Evolutionary conservation across 192 early-diverging fungal species (phyloP), one percentile per base, ranked within the genome.

Genomic region (Coemansia sp.): DNA sequence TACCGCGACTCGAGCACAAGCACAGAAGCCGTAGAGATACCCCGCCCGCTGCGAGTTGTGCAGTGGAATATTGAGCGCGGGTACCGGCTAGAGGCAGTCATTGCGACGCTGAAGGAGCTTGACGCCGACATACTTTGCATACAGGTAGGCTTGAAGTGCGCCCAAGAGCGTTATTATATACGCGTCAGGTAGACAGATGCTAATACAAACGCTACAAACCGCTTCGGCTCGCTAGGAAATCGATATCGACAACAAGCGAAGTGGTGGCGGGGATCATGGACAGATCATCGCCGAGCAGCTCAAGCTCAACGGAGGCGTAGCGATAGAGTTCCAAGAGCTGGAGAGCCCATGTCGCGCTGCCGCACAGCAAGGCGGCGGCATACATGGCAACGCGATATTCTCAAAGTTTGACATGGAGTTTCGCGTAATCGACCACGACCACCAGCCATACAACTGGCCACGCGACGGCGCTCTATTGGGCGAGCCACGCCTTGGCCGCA

Each of bases 1-100:
- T 76, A 14, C 37, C 79, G 79, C 56, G 47, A 59, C 49, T 11
- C 6, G 3, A 37, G 31, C 11, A 20, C 38, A 1, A 12, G 22
- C 36, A 6, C 53, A 17, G 42, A 40, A 22, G 63, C 54, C 0
- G 31, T 63, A 11, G 70, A 35, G 31, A 76, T 76, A 19, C 74
- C 66, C 27, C 71, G 59, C 6, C 82, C 86, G 4, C 71, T 92
- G 29, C 87, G 88, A 24, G 85, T 88, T 22, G 62, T 93, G 15
- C 91, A 93, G 62, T 93, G 92, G 92, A 93, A 93, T 65, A 89
- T 93, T 51, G 92, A 93, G 67, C 87, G 92, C 46, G 91, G 91
- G 58, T 92, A 92, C 86, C 76, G 86, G 72, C 68, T 91, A 0
- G 83, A 87, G 2, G 73, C 78, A 9, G 87, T 92, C 25, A 57